Evolutionary conservation across 345 rosid genomes (phyloP), one percentile per base, ranked within the genome.

Genomic region (Syzygium aqueum): DNA sequence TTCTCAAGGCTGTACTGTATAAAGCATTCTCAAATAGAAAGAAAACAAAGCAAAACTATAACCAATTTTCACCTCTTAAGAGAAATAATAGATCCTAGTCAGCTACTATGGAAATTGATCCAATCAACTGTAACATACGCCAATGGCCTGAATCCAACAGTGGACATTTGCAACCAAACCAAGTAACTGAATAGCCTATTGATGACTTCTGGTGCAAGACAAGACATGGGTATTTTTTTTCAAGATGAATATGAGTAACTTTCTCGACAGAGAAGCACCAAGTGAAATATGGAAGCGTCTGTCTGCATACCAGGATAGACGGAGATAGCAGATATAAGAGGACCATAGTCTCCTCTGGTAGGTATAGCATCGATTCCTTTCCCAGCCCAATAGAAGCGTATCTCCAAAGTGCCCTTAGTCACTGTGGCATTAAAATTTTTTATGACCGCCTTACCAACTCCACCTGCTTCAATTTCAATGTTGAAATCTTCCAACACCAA

Each of bases 241-340:
- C 11, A 11, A n/a, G 3, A 63, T 65, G 11, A 65, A 30, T 1
- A 6, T 2, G 2, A 28, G 30, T 22, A 28, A 51, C 37, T 50
- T 30, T 19, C 40, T 37, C 16, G 28, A 33, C 0, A 10, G 3
- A 25, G 19, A 86, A 86, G 73, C 19, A 5, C 25, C 22, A 27
- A 46, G 52, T 51, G 30, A 2, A 86, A 86, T 30, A 30, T 1
- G 53, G 27, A 86, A 21, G 25, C 1, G 15, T 63, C 11, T 1
- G 6, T 49, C 21, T 25, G 22, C 84, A 28, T 25, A n/a, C 49
- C 37, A 1, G 12, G 23, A 13, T 8, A 6, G 73, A 83, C 5
- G 11, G 93, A 87, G 23, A 96, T 89, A 51, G 94, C 98, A 28
- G 97, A 96, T 84, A 95, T 93, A 86, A 94, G 92, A 91, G 96